Percentiles rank a stretch among this genome's conserved stretches.
phyloP scores from a whole-genome alignment of 75 land plant genomes.

The Pinus tabuliformis region DNA sequence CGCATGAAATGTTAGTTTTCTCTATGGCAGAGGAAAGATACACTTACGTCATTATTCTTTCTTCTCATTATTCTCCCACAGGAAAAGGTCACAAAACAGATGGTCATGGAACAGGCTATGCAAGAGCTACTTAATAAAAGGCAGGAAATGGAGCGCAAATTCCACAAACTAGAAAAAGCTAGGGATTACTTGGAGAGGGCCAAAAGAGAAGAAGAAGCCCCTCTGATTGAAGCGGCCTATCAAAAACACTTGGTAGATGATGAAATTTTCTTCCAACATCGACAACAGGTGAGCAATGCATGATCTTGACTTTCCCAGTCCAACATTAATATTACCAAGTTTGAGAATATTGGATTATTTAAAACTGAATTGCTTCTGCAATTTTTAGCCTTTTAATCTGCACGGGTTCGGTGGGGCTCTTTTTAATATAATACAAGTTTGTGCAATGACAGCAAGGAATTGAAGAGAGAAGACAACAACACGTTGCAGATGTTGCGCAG shows the following conservation, averaged over 20 bases:
- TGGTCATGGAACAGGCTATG: constrained; percentile 70
- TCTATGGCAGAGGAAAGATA: not conserved
- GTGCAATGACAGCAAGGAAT: constrained; percentile 61
- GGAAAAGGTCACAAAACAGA: constrained; percentile 81
- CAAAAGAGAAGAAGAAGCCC: constrained; percentile 91
- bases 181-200: constrained; percentile 97
- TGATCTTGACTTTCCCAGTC: too few species aligned
- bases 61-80: constrained; percentile 4
- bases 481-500: constrained; percentile 77
- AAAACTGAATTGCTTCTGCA: too few species aligned
- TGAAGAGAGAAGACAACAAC: constrained; percentile 79
- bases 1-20: not conserved
- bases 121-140: constrained; percentile 80
- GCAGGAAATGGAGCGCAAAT: constrained; percentile 92
- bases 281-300: constrained; percentile 57
- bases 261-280: constrained; percentile 60
- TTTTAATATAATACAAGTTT: not conserved
- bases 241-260: constrained; percentile 71
- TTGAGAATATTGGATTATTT: too few species aligned
- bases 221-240: constrained; percentile 80
- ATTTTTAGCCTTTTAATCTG: too few species aligned
- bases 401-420: too few species aligned
- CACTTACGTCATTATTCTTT: not conserved
- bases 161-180: constrained; percentile 82
- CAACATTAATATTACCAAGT: too few species aligned